Base-by-base conservation (phyloP, 2,329 filamentous ascomycete genomes). In the Monascus ruber region DNA sequence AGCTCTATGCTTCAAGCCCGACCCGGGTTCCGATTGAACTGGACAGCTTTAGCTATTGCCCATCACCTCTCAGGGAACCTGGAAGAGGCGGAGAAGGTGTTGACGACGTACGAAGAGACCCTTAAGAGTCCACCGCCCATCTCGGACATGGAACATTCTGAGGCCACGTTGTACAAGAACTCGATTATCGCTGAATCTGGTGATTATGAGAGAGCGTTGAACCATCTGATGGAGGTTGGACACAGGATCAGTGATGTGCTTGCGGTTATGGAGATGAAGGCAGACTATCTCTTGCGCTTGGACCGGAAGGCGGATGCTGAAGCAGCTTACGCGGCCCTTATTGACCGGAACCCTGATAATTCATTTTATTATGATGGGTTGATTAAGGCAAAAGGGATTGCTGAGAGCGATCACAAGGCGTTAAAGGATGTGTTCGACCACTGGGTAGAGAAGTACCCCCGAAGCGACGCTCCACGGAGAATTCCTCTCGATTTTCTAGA, bases 1-100 rank as follows among this genome's bases (percentile, higher is more conserved):
- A 81, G 77, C 46, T 73, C 81, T 40, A 96, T 98, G 82, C 73
- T 98, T 48, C 82, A 91, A 60, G 79, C 84, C 34, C 79, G 84
- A 42, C 84, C 91, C 1, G 77, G 81, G 47, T 57, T 91, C 44
- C 77, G 93, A 50, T 85, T 93, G 66, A 95, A 89, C 65, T 98
- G 93, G 93, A 96, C 91, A 4, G 91, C 86, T n/a, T 69, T 98
- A 44, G 91, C 91, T 32, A 83, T 96, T 41, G 91, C 89, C 29
- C 79, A 94, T 59, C 91, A 98, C 55, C 72, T 98, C 38, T 76
- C 80, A n/a, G 91, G 89, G 1, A 84, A 94, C 56, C 71, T 91
- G 44, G 66, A 73, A 34, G 83, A 91, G 53, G 93, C 91, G 26
- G 91, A 98, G 67, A 86, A 87, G 53, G 84, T 94, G 32, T 68